Percentiles rank a stretch among this genome's conserved stretches.
Evolutionary conservation across 2,329 filamentous ascomycete genomes (phyloP).

Genomic region (Sclerotinia subarctica): DNA sequence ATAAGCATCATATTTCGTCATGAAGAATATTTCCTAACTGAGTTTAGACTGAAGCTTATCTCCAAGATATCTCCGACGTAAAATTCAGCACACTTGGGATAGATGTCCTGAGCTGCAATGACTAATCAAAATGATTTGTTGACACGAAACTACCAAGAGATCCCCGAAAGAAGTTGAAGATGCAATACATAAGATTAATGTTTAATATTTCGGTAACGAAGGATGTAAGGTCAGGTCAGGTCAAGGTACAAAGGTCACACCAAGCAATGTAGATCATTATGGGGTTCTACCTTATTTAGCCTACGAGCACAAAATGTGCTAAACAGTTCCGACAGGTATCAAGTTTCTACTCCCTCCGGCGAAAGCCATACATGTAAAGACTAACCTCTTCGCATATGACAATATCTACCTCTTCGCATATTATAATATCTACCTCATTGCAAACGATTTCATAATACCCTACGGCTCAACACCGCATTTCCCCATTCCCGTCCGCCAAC

Average conservation of each 20-base stretch:
- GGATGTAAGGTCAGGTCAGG: no score
- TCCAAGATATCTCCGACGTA: constrained; percentile 14
- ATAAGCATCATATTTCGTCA: constrained; percentile 15
- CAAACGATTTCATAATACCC: not conserved
- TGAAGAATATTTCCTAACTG: not conserved
- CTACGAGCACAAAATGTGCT: not conserved
- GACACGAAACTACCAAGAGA: not conserved
- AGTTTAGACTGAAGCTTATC: constrained; percentile 12
- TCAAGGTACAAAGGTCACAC: not conserved
- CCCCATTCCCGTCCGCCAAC: not conserved
- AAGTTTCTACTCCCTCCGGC: not conserved
- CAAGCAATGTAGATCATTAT: not conserved
- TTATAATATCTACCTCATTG: not conserved
- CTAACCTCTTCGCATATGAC: not conserved
- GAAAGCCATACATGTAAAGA: not conserved
- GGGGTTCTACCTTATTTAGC: not conserved
- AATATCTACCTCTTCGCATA: not conserved
- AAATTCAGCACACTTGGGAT: no score
- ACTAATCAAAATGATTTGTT: not conserved
- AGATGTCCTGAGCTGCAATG: not conserved
- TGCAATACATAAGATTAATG: not conserved
- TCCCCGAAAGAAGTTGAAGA: not conserved
- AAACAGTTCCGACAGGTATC: not conserved
- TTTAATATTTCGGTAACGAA: not conserved
- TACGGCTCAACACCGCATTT: not conserved